Percentiles rank a stretch among this genome's conserved stretches.
phyloP scores from a whole-genome alignment of 768 basidiomycete species.

The Leccinum disarticulatum region DNA sequence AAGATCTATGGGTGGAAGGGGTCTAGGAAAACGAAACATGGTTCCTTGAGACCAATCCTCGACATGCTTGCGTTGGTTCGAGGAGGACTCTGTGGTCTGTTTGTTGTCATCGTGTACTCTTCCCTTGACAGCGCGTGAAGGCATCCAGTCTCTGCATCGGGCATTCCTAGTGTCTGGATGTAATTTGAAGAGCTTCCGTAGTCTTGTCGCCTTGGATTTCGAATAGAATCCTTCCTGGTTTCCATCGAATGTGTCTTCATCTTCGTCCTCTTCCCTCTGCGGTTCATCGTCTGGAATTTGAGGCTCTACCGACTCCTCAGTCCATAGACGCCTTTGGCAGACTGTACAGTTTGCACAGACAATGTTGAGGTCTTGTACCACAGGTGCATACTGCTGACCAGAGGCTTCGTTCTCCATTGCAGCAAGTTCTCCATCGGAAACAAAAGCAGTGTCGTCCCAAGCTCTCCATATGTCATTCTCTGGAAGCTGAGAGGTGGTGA shows the following conservation, averaged over 20 bases:
- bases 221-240: background rate
- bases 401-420: background rate
- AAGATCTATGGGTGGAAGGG: background rate
- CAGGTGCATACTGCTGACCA: background rate
- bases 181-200: background rate
- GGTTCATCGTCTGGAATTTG: background rate
- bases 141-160: background rate
- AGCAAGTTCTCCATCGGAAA: background rate
- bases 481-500: background rate
- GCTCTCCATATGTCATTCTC: background rate
- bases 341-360: background rate
- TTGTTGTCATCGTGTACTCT: background rate
- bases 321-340: background rate
- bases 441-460: background rate
- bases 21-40: conserved; percentile 3
- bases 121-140: background rate
- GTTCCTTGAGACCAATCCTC: background rate
- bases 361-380: background rate
- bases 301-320: background rate
- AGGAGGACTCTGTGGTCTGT: background rate
- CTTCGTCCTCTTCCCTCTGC: too few species aligned
- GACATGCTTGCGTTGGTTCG: background rate
- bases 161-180: background rate
- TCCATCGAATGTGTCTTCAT: background rate
- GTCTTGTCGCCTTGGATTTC: background rate